Evolutionary conservation across 1,284 basidiomycete species (phyloP).

Genomic region (Cystobasidium slooffiae): DNA sequence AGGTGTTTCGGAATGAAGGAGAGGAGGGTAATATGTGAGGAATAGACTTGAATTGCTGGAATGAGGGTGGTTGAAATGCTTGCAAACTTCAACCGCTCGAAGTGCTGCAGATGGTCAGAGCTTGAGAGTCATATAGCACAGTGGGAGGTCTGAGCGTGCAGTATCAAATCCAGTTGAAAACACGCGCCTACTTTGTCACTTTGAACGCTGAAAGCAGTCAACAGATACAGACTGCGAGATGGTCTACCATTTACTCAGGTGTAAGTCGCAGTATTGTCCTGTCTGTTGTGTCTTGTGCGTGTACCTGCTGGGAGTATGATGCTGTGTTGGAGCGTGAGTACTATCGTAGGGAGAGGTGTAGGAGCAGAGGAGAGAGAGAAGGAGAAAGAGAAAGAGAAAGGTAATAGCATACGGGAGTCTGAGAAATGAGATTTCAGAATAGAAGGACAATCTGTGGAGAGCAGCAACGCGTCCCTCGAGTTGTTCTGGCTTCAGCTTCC

Average conservation of each 20-base stretch:
- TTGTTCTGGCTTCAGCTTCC: too few relatives aligned
- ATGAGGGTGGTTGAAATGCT: too few relatives aligned
- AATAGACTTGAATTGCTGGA: not conserved
- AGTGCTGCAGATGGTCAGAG: too few relatives aligned
- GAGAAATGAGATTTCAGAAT: not conserved
- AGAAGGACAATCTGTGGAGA: too few relatives aligned
- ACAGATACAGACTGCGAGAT: too few relatives aligned
- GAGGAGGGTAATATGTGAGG: not conserved
- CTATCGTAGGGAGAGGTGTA: conserved; percentile 12
- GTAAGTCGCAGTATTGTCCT: not conserved
- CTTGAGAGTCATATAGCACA: too few relatives aligned
- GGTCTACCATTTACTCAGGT: not conserved
- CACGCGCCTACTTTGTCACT: too few relatives aligned
- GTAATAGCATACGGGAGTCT: not conserved
- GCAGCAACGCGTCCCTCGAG: too few relatives aligned
- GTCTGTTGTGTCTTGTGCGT: not conserved
- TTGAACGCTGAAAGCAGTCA: too few relatives aligned
- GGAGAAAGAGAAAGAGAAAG: not conserved
- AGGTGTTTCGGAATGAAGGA: not conserved
- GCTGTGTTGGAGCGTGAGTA: not conserved
- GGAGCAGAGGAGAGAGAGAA: conserved; percentile 21
- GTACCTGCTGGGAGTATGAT: not conserved
- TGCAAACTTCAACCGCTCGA: too few relatives aligned
- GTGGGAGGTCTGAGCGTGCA: too few relatives aligned
- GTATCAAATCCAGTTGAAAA: too few relatives aligned